phyloP scores from a whole-genome alignment of 192 early-diverging fungal genomes.

The Rhizophagus clarus region DNA sequence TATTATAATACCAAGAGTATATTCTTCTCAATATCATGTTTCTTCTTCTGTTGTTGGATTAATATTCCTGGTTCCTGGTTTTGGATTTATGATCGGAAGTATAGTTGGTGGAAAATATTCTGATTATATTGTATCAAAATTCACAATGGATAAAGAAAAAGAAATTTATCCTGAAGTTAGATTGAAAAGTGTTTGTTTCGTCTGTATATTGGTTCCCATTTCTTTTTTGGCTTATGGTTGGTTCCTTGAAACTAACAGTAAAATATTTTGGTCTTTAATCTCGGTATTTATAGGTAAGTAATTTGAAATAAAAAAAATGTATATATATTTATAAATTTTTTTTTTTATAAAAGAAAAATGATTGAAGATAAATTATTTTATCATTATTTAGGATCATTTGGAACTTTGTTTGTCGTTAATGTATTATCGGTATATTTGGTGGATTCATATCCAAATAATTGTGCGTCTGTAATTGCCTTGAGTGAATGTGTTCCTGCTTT shows the following conservation, averaged over 20 bases:
- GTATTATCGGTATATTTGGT: background rate
- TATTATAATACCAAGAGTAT: background rate
- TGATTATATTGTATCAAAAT: conserved; percentile 34
- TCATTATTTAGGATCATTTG: background rate
- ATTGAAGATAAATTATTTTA: too few species aligned
- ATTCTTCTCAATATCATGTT: background rate
- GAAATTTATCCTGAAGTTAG: conserved; percentile 31
- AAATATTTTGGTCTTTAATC: conserved; percentile 18
- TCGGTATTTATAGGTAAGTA: conserved; percentile 32
- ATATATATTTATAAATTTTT: too few species aligned
- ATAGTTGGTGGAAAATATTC: conserved; percentile 47
- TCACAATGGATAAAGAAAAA: background rate
- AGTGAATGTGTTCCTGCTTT: background rate
- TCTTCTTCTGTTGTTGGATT: background rate
- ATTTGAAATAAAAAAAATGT: background rate
- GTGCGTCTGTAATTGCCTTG: conserved; percentile 4
- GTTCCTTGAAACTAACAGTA: conserved; percentile 29
- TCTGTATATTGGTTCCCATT: conserved; percentile 34
- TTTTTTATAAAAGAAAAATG: too few species aligned
- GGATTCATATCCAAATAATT: background rate
- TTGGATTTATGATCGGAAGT: conserved; percentile 47
- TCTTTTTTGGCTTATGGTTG: conserved; percentile 40
- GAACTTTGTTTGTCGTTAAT: background rate
- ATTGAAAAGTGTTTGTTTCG: conserved; percentile 39
- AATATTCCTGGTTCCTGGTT: conserved; percentile 39